Conservation (phyloP, 2,329 filamentous ascomycete genomes). For the Simplicillium sp. region DNA sequence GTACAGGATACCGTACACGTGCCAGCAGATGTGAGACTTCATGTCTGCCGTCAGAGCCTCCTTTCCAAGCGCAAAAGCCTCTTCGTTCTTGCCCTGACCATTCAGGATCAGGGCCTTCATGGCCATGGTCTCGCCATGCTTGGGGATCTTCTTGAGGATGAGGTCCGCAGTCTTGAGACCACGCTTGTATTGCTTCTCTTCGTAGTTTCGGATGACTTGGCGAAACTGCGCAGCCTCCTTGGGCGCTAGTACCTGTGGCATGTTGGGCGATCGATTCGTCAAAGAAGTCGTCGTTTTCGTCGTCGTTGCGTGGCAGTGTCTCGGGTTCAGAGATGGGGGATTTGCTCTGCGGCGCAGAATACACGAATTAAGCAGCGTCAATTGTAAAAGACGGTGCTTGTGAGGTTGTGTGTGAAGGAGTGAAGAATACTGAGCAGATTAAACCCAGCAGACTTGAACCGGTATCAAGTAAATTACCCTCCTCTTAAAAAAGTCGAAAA, state of each 20-base stretch:
- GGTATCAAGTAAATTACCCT: no score
- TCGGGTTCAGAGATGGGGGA: no score
- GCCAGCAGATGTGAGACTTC: constrained; percentile 99
- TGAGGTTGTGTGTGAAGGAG: no score
- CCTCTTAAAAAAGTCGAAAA: constrained; percentile 1
- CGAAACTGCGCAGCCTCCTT: constrained; percentile 95
- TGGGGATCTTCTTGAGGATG: constrained; percentile 88
- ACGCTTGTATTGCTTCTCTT: constrained; percentile 94
- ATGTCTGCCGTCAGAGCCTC: constrained; percentile 89
- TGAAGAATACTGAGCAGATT: no score
- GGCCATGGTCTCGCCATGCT: constrained; percentile 95
- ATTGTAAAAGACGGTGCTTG: no score
- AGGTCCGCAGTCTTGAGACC: constrained; percentile 94
- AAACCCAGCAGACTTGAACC: no score
- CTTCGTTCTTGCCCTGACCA: constrained; percentile 80
- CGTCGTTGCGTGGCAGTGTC: no score
- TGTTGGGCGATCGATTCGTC: constrained; percentile 18
- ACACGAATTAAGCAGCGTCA: no score
- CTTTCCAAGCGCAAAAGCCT: constrained; percentile 90
- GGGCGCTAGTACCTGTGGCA: constrained; percentile 66
- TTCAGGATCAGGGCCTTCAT: constrained; percentile 99
- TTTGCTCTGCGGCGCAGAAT: no score
- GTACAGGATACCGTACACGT: constrained; percentile 93
- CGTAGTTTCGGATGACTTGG: constrained; percentile 90
- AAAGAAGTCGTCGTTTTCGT: no score